These are phyloP conservation scores for Lathyrus tuberosus DNA, from an alignment of 306 rosid species.

Conservation along the genomic window DNA sequence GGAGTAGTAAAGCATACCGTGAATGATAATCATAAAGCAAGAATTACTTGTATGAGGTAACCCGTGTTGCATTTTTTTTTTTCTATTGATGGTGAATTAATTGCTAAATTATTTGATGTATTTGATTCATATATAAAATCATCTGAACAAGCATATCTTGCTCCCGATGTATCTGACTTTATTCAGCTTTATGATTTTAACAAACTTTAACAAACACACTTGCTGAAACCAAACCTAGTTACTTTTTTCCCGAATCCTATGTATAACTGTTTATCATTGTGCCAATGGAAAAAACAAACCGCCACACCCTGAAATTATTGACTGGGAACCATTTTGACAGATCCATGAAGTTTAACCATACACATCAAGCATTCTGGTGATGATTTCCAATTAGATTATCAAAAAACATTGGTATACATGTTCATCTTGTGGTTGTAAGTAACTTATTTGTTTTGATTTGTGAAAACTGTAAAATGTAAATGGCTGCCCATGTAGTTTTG, in stretches of 20 bases:
- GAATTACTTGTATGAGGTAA: constrained; percentile 85
- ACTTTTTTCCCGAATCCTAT: neutral
- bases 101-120: neutral
- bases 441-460: neutral
- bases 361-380: constrained; percentile 24
- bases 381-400: neutral
- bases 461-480: neutral
- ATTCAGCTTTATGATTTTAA: constrained; percentile 16
- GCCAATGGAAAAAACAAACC: neutral
- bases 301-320: neutral
- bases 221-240: neutral
- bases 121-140: constrained; percentile 27
- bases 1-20: constrained; percentile 6
- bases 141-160: constrained; percentile 16
- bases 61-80: constrained; percentile 19
- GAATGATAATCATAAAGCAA: constrained; percentile 60
- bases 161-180: neutral
- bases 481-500: too few species aligned
- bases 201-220: neutral
- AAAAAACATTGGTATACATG: neutral
- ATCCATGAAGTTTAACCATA: constrained; percentile 23
- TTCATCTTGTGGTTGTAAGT: neutral
- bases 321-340: neutral
- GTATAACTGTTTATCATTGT: neutral
- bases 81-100: neutral